A percentile compares a stretch with the other conserved stretches of the same genome.
Evolutionary conservation across 2,329 filamentous ascomycete species (phyloP).

Genomic region (Cercospora sesami): DNA sequence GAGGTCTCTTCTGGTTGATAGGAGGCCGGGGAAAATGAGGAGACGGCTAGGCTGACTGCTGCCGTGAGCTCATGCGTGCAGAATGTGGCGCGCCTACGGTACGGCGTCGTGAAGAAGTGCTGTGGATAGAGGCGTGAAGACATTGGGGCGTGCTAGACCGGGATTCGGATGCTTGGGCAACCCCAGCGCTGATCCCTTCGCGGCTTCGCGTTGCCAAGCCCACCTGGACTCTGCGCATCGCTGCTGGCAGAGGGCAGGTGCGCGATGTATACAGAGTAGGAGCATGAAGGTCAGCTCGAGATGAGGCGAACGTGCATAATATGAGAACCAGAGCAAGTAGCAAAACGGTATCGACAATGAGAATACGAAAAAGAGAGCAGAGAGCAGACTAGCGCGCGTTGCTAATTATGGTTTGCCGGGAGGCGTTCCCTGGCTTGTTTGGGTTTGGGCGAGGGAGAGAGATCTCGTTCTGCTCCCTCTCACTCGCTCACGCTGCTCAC

Average conservation of each 20-base stretch:
- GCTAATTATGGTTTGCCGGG: constrained; percentile 8
- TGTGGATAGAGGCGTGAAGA: background rate
- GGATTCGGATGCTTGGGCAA: background rate
- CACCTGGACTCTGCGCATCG: background rate
- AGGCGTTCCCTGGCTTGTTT: background rate
- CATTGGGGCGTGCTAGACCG: background rate
- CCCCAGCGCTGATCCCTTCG: background rate
- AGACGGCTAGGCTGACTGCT: background rate
- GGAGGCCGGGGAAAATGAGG: background rate
- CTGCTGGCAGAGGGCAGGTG: background rate
- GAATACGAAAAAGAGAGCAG: background rate
- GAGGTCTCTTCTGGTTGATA: background rate
- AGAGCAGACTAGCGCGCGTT: background rate
- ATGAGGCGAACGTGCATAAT: background rate
- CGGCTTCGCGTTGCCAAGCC: background rate
- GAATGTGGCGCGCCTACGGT: background rate
- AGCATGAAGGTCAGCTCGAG: background rate
- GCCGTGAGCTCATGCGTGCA: background rate
- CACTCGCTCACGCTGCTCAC: background rate
- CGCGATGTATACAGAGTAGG: background rate
- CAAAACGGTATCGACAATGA: background rate
- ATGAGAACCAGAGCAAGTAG: background rate
- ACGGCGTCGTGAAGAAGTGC: background rate
- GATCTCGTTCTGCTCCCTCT: background rate
- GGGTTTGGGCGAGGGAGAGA: constrained; percentile 1